A percentile compares a stretch with the other conserved stretches of the same genome.
phyloP scores from a whole-genome alignment of 768 basidiomycete genomes.

The Xerocomus spinulosus region DNA sequence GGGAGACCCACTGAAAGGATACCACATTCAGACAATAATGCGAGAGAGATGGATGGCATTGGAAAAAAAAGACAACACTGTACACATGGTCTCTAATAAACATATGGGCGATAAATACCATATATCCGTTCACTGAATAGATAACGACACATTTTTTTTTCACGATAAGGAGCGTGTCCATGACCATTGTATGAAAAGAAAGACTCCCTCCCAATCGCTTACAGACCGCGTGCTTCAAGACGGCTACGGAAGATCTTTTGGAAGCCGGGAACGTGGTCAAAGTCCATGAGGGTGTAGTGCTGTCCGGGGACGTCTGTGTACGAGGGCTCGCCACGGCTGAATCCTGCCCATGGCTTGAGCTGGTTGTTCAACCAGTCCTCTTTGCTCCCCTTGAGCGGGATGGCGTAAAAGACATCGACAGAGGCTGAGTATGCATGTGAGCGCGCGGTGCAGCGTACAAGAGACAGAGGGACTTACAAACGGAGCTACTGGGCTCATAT shows the following conservation, averaged over 20 bases:
- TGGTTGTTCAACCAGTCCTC: conserved; percentile 28
- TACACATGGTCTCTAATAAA: no score
- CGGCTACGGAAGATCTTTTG: conserved; percentile 27
- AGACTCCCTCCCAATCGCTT: no score
- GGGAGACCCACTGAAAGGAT: no score
- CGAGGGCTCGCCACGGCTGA: conserved; percentile 18
- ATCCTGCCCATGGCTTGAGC: conserved; percentile 24
- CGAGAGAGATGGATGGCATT: no score
- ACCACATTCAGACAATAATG: no score
- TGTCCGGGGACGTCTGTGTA: conserved; percentile 27
- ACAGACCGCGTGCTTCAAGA: conserved; percentile 25
- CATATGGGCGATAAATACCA: no score
- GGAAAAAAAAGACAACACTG: no score
- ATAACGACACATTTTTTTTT: no score
- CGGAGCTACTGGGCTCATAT: conserved; percentile 24
- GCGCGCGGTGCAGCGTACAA: neutral
- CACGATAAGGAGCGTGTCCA: no score
- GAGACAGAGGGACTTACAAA: conserved; percentile 17
- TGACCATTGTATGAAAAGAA: no score
- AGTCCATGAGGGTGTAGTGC: conserved; percentile 31
- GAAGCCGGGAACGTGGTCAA: conserved; percentile 28
- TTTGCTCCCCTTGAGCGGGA: conserved; percentile 25
- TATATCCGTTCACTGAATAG: no score
- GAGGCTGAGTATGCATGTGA: conserved; percentile 6
- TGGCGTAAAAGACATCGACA: conserved; percentile 26